Evolutionary conservation across 1,139 yeast species (phyloP), one percentile per base, ranked within the genome.

Genomic region (Candida tropicalis): DNA sequence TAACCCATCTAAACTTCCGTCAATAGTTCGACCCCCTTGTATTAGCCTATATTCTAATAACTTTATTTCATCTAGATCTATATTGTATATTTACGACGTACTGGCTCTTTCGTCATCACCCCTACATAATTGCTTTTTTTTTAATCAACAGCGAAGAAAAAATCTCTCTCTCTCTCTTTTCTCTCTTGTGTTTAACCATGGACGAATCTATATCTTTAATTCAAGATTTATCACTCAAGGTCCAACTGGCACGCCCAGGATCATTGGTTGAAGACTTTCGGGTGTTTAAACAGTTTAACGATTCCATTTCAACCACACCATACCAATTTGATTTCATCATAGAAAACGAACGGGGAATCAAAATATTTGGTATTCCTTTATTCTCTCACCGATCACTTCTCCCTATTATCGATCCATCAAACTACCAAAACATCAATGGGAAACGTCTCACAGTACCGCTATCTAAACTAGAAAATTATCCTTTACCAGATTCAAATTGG

Each of bases 311-410:
- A 4, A 18, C 43, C 25, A 43, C 46, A 16, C 31, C 39, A 4
- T 45, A 49, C 42, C 58, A 59, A 24, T 62, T 66, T 43, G 81
- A 79, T 37, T 57, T 75, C 15, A 53, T 79, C 57, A 63, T 82
- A 5, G 93, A 86, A 55, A 82, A 84, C 60, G 90, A 86, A 60
- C 67, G 95, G 23, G 95, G 95, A 0, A 61, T 79, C 54, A 79
- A 81, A 45, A 42, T 83, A 12, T 74, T 84, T 59, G 93, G 93
- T 2, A 75, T 75, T 4, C 86, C 87, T 0, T 53, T 82, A 36
- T 86, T 80, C 54, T 74, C 84, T 16, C 62, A 73, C 29, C 70
- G 76, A 44, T 71, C 85, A 6, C 66, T 84, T 40, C 53, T 84
- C 4, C 87, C 87, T 0, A 26, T 63, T n/a, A 48, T 77, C 1